Evolutionary conservation across 257 asterid species (phyloP), one percentile per base, ranked within the genome.

Genomic region (Anisodus acutangulus): DNA sequence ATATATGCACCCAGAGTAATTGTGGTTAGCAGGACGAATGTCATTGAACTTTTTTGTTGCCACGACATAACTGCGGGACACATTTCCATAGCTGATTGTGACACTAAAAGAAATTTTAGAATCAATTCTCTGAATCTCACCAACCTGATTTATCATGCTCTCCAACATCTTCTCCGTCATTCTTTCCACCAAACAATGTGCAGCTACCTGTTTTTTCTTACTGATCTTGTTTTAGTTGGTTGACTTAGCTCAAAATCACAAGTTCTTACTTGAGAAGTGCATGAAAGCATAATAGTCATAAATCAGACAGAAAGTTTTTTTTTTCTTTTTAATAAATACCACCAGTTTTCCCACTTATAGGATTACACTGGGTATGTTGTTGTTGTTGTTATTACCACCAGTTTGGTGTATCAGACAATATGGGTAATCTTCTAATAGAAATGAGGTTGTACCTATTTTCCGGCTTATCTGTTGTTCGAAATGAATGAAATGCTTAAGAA

Each of bases 221-320:
- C 47, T 51, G 81, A 51, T 76, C 63, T 76, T 76, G 37, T 76
- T 26, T 76, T 76, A 26, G 22, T 22, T 51, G 81, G 43, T 76
- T 15, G 35, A 51, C 63, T 26, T 76, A 76, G 81, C 81, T 76
- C 81, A 12, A 74, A 49, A 6, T 6, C 22, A 53, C 22, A 51
- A 76, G 59, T 12, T 7, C 26, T 22, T 76, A 22, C 47, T 76
- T 51, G 60, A 49, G 9, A 35, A 8, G 58, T 83, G 67, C 45
- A 13, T 49, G 47, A 76, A 74, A 76, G 62, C 47, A 76, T 26
- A 51, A 76, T 63, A 49, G 15, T 47, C 12, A 53, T 26, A 51
- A 76, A 7, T 4, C 63, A 51, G 63, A 49, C 8, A 2, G 81
- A 51, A 26, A 51, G 8, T 51, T 13, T 35, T 63, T 60, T 35